Evolutionary conservation across 2,329 filamentous ascomycete genomes (phyloP).

Genomic region (Aschersonia sp.): DNA sequence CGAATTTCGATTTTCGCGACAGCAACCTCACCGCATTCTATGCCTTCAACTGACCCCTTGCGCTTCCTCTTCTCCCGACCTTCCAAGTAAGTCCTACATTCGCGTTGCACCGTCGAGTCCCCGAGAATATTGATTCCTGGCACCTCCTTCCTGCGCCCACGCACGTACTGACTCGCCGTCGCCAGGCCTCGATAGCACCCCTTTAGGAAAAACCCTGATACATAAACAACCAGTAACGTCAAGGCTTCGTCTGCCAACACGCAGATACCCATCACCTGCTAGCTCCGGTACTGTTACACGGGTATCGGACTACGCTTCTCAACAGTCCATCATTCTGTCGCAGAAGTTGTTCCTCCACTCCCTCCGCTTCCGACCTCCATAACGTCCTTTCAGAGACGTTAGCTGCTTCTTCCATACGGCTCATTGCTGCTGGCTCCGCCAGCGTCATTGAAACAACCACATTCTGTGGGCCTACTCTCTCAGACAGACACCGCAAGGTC

Average conservation of each 20-base stretch:
- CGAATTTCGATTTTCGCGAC: neutral
- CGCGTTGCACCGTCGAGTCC: neutral
- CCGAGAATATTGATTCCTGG: neutral
- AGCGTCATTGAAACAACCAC: slow-evolving; percentile 50
- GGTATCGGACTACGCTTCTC: slow-evolving; percentile 61
- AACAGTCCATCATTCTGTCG: slow-evolving; percentile 75
- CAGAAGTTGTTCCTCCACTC: slow-evolving; percentile 69
- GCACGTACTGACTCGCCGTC: neutral
- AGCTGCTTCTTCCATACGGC: slow-evolving; percentile 17
- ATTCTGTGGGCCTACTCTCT: slow-evolving; percentile 93
- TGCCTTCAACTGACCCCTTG: slow-evolving; percentile 82
- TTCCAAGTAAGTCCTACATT: slow-evolving; percentile 55
- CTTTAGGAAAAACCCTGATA: slow-evolving; percentile 5
- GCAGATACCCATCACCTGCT: slow-evolving; percentile 26
- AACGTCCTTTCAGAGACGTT: slow-evolving; percentile 65
- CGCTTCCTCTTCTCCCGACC: slow-evolving; percentile 81
- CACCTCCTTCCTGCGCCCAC: slow-evolving; percentile 2
- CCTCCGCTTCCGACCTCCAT: slow-evolving; percentile 77
- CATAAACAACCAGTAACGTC: neutral
- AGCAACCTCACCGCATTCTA: slow-evolving; percentile 36
- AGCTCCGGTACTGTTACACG: slow-evolving; percentile 67
- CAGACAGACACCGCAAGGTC: slow-evolving; percentile 86
- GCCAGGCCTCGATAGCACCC: slow-evolving; percentile 46
- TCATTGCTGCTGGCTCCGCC: slow-evolving; percentile 76
- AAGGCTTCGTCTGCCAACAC: neutral